Percentiles rank a stretch among this genome's conserved stretches.
Evolutionary conservation across 805 yeast genomes (phyloP).

Genomic region (Candida broadrunensis): DNA sequence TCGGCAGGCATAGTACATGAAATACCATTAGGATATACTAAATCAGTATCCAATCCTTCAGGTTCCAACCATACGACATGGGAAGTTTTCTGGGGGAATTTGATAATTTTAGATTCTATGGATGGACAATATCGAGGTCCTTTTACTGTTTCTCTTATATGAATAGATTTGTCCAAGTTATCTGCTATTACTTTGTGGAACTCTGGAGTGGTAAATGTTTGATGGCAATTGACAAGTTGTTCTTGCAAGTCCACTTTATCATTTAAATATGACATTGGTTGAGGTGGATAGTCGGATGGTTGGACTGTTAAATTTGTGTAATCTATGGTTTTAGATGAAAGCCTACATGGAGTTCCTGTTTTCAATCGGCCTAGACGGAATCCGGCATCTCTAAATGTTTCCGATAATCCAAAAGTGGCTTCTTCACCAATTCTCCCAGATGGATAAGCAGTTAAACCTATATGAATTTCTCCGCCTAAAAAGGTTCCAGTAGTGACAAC

Average conservation of each 20-base stretch:
- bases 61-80: slow-evolving; percentile 96
- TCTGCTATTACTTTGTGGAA: slow-evolving; percentile 67
- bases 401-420: slow-evolving; percentile 85
- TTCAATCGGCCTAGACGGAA: slow-evolving; percentile 85
- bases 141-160: slow-evolving; percentile 87
- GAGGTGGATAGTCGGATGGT: slow-evolving; percentile 79
- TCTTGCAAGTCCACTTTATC: slow-evolving; percentile 57
- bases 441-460: slow-evolving; percentile 76
- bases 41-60: slow-evolving; percentile 82
- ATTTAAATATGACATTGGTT: slow-evolving; percentile 86
- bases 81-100: slow-evolving; percentile 70
- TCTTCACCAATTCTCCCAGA: slow-evolving; percentile 93
- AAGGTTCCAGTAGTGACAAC: slow-evolving; percentile 96
- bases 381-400: slow-evolving; percentile 72
- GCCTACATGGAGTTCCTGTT: slow-evolving; percentile 96
- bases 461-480: slow-evolving; percentile 89
- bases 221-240: slow-evolving; percentile 65
- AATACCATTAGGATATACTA: slow-evolving; percentile 96
- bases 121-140: slow-evolving; percentile 99
- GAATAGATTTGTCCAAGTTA: slow-evolving; percentile 81
- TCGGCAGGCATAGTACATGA: slow-evolving; percentile 96
- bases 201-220: slow-evolving; percentile 72
- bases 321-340: slow-evolving; percentile 69
- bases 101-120: slow-evolving; percentile 80
- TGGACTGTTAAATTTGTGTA: slow-evolving; percentile 64